These are phyloP conservation scores for Heimioporus punctisporus DNA, from an alignment of 1,284 basidiomycete species.

Conservation along the genomic window DNA sequence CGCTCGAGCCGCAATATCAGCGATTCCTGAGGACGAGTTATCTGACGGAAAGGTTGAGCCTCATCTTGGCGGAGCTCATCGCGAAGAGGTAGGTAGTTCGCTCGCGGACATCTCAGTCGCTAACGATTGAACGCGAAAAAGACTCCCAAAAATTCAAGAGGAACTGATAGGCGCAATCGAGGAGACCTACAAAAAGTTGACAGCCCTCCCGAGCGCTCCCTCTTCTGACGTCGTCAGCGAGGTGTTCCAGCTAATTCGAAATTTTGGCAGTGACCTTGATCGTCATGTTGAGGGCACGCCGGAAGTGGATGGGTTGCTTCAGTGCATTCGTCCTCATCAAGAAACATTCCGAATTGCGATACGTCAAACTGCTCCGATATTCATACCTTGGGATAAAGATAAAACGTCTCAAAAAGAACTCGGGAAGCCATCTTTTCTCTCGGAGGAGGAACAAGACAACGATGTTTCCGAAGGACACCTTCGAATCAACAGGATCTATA, in stretches of 20 bases:
- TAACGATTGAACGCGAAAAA: constrained; percentile 28
- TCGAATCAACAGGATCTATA: too few species aligned
- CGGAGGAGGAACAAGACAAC: constrained; percentile 36
- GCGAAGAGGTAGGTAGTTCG: constrained; percentile 47
- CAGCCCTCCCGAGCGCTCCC: constrained; percentile 53
- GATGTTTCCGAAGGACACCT: constrained; percentile 12
- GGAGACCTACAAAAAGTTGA: constrained; percentile 37
- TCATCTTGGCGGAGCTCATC: constrained; percentile 59
- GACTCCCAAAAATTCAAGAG: constrained; percentile 62
- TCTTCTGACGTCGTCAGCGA: constrained; percentile 58
- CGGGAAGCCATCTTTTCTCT: constrained; percentile 38
- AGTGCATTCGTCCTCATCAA: constrained; percentile 53
- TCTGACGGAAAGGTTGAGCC: constrained; percentile 55
- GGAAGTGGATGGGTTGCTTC: constrained; percentile 49
- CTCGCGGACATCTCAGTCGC: too few species aligned
- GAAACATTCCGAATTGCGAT: constrained; percentile 49
- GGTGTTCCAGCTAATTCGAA: constrained; percentile 47
- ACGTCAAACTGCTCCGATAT: constrained; percentile 52
- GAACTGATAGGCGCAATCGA: constrained; percentile 48
- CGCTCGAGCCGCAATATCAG: constrained; percentile 49
- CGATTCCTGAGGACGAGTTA: constrained; percentile 55
- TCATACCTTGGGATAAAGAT: constrained; percentile 36
- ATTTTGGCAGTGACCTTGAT: constrained; percentile 47
- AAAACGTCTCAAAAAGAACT: constrained; percentile 3
- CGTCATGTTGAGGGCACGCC: constrained; percentile 54